phyloP scores from a whole-genome alignment of 768 basidiomycete species.

The Trametes coccinea region DNA sequence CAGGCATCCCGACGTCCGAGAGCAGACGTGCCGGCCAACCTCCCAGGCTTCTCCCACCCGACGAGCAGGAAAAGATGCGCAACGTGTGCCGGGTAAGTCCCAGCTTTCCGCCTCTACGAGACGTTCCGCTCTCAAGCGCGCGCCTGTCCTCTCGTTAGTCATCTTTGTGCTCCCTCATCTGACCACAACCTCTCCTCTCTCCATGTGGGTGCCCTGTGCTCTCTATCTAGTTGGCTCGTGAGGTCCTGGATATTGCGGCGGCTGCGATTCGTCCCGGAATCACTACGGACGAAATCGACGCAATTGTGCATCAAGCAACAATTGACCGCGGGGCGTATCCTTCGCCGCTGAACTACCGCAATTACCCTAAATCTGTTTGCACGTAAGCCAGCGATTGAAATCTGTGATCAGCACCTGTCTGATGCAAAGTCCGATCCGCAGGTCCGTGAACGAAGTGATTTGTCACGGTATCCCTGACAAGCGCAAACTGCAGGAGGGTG shows the following conservation, averaged over 20 bases:
- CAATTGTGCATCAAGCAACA: constrained; percentile 87
- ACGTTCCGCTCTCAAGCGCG: constrained; percentile 23
- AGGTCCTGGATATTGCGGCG: constrained; percentile 93
- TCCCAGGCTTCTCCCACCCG: constrained; percentile 61
- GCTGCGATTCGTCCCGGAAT: constrained; percentile 86
- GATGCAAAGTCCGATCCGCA: constrained; percentile 29
- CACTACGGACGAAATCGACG: constrained; percentile 94
- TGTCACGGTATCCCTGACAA: constrained; percentile 97
- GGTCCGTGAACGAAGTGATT: constrained; percentile 92
- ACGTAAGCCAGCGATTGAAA: constrained; percentile 55
- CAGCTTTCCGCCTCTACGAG: constrained; percentile 4
- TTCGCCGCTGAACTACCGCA: constrained; percentile 87
- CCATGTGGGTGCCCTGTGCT: not conserved
- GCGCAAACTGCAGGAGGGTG: constrained; percentile 81
- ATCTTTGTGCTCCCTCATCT: constrained; percentile 8
- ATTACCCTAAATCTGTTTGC: constrained; percentile 96
- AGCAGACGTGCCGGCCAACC: constrained; percentile 56
- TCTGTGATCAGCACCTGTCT: not conserved
- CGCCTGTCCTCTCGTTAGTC: constrained; percentile 8
- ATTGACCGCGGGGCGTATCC: constrained; percentile 93
- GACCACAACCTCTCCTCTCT: constrained; percentile 6
- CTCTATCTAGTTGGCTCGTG: constrained; percentile 68
- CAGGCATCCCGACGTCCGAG: constrained; percentile 65
- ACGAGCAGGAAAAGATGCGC: constrained; percentile 90
- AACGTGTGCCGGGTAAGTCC: constrained; percentile 74